Evolutionary conservation across 2,329 filamentous ascomycete genomes (phyloP).

Genomic region (Epicoccum nigrum): DNA sequence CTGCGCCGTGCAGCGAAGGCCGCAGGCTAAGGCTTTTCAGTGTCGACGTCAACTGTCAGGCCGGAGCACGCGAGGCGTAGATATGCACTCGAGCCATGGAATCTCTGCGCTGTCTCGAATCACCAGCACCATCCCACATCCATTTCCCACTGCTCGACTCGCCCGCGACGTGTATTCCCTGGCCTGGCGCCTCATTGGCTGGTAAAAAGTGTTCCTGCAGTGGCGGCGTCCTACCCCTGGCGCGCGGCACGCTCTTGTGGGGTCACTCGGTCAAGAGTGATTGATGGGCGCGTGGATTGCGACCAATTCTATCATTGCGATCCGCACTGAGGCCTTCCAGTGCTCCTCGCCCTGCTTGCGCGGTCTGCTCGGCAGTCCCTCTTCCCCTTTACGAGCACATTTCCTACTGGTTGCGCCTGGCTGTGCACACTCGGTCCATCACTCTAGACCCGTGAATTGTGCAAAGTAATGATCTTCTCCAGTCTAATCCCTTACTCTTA

Average conservation of each 20-base stretch:
- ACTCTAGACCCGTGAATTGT: conserved; percentile 39
- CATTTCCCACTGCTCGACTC: conserved; percentile 6
- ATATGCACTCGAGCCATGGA: conserved; percentile 5
- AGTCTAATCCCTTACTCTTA: too few relatives aligned
- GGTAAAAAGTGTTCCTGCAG: conserved; percentile 35
- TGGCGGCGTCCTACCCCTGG: conserved; percentile 20
- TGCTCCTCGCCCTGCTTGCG: conserved; percentile 32
- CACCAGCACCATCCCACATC: conserved; percentile 1
- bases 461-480: conserved; percentile 42
- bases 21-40: conserved; percentile 6
- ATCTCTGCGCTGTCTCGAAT: conserved; percentile 5
- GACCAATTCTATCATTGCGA: conserved; percentile 40
- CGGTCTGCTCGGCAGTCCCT: conserved; percentile 30
- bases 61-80: conserved; percentile 6
- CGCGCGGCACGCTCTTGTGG: conserved; percentile 28
- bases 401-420: conserved; percentile 28
- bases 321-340: conserved; percentile 33
- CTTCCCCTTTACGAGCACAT: conserved; percentile 37
- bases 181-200: conserved; percentile 16
- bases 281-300: conserved; percentile 27
- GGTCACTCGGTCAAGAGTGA: conserved; percentile 20
- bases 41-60: conserved; percentile 10
- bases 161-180: neutral
- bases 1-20: conserved; percentile 11
- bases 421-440: conserved; percentile 26